Evolutionary conservation across 2,329 filamentous ascomycete genomes (phyloP).

Genomic region (Fusarium foetens): DNA sequence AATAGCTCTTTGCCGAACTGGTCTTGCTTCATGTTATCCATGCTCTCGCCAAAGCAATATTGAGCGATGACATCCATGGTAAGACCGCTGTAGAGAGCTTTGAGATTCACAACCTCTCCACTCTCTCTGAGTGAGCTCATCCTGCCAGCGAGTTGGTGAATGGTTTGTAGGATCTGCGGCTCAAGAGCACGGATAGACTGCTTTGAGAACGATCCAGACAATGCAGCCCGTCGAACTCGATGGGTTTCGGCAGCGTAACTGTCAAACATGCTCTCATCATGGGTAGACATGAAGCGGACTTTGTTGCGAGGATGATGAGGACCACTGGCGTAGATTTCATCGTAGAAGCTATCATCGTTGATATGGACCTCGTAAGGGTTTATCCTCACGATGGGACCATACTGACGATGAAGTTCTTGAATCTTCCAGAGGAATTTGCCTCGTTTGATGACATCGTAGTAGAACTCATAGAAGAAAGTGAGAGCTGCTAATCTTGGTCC

Average conservation of each 20-base stretch:
- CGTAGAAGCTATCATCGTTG: neutral
- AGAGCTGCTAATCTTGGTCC: neutral
- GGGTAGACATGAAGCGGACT: slow-evolving; percentile 2
- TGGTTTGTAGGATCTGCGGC: neutral
- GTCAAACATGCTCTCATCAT: slow-evolving; percentile 8
- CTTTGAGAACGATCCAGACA: neutral
- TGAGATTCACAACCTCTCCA: neutral
- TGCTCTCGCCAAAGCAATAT: slow-evolving; percentile 2
- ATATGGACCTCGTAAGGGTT: slow-evolving; percentile 1
- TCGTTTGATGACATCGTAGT: slow-evolving; percentile 2
- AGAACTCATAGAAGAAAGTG: slow-evolving; percentile 1
- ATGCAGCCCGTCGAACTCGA: neutral
- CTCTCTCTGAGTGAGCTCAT: neutral
- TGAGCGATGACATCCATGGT: slow-evolving; percentile 2
- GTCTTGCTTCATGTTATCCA: slow-evolving; percentile 5
- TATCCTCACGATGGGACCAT: neutral
- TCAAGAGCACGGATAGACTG: slow-evolving; percentile 4
- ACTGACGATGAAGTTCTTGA: neutral
- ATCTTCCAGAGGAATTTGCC: neutral
- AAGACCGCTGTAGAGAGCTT: neutral
- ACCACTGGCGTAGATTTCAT: neutral
- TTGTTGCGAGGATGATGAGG: neutral
- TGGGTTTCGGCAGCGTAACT: neutral
- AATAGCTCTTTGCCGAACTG: neutral
- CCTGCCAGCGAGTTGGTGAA: neutral